Evolutionary conservation across 306 rosid species (phyloP).

Genomic region (Pterocarpus santalinus): DNA sequence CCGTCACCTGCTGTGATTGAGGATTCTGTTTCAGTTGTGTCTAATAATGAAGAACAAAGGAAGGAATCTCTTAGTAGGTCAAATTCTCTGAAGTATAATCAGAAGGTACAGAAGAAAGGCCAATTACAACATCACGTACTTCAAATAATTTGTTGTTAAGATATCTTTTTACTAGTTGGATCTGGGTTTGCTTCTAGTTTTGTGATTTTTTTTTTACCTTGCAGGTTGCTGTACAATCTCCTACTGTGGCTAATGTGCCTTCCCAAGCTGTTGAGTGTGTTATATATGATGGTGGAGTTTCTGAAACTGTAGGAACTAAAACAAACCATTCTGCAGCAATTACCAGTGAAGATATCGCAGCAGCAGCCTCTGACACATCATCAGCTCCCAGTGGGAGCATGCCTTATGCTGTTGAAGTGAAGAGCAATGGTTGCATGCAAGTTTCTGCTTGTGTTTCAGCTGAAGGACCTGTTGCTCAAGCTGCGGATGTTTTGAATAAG

Average conservation of each 20-base stretch:
- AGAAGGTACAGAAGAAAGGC: slow-evolving; percentile 68
- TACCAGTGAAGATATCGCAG: slow-evolving; percentile 46
- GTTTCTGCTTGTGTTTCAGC: slow-evolving; percentile 43
- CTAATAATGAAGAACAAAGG: slow-evolving; percentile 57
- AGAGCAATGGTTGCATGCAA: slow-evolving; percentile 44
- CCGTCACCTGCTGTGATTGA: slow-evolving; percentile 47
- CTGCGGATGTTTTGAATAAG: slow-evolving; percentile 40
- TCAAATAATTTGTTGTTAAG: slow-evolving; percentile 25
- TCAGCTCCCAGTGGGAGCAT: slow-evolving; percentile 37
- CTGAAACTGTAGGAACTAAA: slow-evolving; percentile 55
- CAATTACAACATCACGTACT: slow-evolving; percentile 75
- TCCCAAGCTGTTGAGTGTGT: slow-evolving; percentile 54
- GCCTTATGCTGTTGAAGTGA: slow-evolving; percentile 52
- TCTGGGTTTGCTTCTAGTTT: slow-evolving; percentile 13
- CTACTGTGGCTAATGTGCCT: slow-evolving; percentile 46
- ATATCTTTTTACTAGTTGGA: too few relatives aligned
- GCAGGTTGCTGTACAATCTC: slow-evolving; percentile 68
- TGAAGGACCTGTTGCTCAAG: slow-evolving; percentile 55
- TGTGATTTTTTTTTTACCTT: neutral
- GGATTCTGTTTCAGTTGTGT: slow-evolving; percentile 54
- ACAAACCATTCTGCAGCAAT: slow-evolving; percentile 39
- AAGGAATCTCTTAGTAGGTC: slow-evolving; percentile 68
- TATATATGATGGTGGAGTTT: slow-evolving; percentile 54
- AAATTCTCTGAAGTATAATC: slow-evolving; percentile 72
- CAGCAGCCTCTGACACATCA: slow-evolving; percentile 40